Percentiles rank a stretch among this genome's conserved stretches.
phyloP scores from a whole-genome alignment of 2,329 filamentous ascomycete species.

The Fusarium devonianum region DNA sequence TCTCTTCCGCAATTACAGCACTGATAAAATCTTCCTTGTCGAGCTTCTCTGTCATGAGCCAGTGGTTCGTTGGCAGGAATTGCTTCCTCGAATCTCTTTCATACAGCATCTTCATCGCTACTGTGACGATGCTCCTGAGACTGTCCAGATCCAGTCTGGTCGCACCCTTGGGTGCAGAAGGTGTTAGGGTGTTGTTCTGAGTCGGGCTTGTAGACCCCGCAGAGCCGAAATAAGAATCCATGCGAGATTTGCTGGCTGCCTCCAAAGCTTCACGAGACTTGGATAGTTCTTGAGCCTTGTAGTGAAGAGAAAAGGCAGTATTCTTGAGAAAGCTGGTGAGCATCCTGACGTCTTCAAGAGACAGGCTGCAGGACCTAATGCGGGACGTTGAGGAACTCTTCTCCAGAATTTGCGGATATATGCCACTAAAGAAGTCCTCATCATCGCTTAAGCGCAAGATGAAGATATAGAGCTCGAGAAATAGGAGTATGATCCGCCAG shows the following conservation, averaged over 20 bases:
- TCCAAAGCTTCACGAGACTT: constrained; percentile 38
- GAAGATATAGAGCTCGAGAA: constrained; percentile 94
- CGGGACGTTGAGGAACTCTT: constrained; percentile 53
- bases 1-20: constrained; percentile 87
- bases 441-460: constrained; percentile 93
- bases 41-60: constrained; percentile 89
- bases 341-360: constrained; percentile 72
- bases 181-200: neutral
- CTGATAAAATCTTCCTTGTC: constrained; percentile 89
- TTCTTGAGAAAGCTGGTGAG: constrained; percentile 90
- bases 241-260: constrained; percentile 34
- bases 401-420: constrained; percentile 51
- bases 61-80: constrained; percentile 85
- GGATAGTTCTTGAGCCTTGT: constrained; percentile 73
- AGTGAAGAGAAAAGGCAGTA: constrained; percentile 86
- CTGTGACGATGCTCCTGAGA: constrained; percentile 80
- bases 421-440: constrained; percentile 84
- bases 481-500: constrained; percentile 89
- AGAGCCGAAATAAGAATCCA: constrained; percentile 43
- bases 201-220: constrained; percentile 3
- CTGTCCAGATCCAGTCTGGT: constrained; percentile 72
- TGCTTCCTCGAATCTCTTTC: constrained; percentile 88
- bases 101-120: constrained; percentile 85
- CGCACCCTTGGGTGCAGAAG: constrained; percentile 2
- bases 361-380: constrained; percentile 71